Evolutionary conservation across 1,139 yeast species (phyloP).

Genomic region (Lodderomyces metapsilosis): DNA sequence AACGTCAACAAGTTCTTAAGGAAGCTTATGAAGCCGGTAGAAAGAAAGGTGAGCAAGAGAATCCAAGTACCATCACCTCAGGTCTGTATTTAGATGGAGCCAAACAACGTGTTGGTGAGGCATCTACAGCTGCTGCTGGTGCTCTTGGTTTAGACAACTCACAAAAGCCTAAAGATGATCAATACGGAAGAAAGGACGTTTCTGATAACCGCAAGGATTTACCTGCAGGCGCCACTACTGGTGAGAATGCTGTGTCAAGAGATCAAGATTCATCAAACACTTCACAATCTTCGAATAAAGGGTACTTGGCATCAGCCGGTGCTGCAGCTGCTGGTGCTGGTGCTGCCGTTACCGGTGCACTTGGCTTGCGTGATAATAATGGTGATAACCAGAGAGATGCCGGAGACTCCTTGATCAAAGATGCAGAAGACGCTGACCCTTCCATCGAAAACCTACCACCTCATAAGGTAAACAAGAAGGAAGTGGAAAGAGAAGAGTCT

Average conservation of each 20-base stretch:
- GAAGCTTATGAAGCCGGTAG: slow-evolving; percentile 6
- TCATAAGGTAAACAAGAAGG: slow-evolving; percentile 14
- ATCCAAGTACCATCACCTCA: background rate
- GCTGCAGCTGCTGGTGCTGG: slow-evolving; percentile 12
- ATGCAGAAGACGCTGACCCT: slow-evolving; percentile 21
- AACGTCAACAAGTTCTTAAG: slow-evolving; percentile 1
- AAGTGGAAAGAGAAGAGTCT: slow-evolving; percentile 7
- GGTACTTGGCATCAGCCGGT: slow-evolving; percentile 2
- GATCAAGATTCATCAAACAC: background rate
- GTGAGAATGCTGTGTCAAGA: background rate
- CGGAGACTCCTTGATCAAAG: slow-evolving; percentile 21
- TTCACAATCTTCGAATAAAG: slow-evolving; percentile 1
- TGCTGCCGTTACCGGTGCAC: slow-evolving; percentile 16
- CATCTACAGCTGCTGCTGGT: background rate
- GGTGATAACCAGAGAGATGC: slow-evolving; percentile 3
- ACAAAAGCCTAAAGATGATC: background rate
- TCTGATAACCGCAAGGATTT: background rate
- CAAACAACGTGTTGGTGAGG: background rate
- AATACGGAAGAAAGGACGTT: background rate
- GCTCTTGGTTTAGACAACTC: background rate
- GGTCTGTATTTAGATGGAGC: background rate
- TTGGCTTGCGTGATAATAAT: slow-evolving; percentile 9
- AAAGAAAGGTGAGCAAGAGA: slow-evolving; percentile 4
- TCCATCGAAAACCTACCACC: slow-evolving; percentile 23
- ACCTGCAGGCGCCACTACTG: background rate